Evolutionary conservation across 2,329 filamentous ascomycete genomes (phyloP).

Genomic region (Beauveria asiatica): DNA sequence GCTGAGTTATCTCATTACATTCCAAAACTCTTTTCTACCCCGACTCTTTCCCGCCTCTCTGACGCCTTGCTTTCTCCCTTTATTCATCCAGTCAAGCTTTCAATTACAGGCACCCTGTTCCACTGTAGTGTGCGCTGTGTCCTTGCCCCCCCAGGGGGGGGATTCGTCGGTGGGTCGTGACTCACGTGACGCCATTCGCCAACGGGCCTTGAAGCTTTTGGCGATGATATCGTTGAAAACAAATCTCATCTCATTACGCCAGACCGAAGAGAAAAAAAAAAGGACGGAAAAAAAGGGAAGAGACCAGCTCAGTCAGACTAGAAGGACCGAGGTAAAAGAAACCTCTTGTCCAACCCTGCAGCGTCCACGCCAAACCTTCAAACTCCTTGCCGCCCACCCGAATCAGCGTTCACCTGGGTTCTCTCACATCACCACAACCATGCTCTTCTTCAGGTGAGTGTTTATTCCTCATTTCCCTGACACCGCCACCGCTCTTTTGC

Average conservation of each 20-base stretch:
- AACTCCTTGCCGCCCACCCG: not conserved
- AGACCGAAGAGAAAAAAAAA: too few relatives aligned
- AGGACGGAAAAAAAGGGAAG: too few relatives aligned
- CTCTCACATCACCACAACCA: conserved; percentile 19
- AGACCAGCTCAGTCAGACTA: too few relatives aligned
- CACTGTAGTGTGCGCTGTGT: not conserved
- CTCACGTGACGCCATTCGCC: conserved; percentile 1
- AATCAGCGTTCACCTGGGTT: not conserved
- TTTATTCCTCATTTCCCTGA: not conserved
- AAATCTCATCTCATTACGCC: too few relatives aligned
- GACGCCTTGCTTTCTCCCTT: too few relatives aligned
- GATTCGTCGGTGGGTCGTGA: not conserved
- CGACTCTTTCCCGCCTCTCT: too few relatives aligned
- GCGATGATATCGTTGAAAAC: not conserved
- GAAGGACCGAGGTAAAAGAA: too few relatives aligned
- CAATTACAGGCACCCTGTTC: not conserved
- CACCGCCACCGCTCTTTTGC: not conserved
- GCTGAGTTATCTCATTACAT: too few relatives aligned
- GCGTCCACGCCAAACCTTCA: not conserved
- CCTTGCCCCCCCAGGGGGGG: too few relatives aligned
- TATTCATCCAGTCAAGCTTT: too few relatives aligned
- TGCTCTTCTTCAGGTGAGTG: conserved; percentile 38
- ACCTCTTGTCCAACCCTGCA: not conserved
- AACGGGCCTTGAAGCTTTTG: not conserved
- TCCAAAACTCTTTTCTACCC: too few relatives aligned